Evolutionary conservation across 2,329 filamentous ascomycete genomes (phyloP).

Genomic region (Fusarium sp.): DNA sequence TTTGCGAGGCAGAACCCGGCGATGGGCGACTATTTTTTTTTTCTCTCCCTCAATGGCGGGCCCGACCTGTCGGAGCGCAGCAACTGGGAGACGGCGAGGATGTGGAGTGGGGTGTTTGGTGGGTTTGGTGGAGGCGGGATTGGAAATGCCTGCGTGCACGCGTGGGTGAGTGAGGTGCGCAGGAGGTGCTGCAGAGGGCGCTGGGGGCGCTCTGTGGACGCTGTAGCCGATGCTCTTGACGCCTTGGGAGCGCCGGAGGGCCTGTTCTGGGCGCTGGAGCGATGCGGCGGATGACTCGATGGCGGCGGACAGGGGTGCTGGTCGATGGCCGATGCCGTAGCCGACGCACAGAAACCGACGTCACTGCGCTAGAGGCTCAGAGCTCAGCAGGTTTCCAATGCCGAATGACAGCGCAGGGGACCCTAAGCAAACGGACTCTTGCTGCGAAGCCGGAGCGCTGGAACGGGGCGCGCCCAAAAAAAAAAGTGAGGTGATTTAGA

Average conservation of each 20-base stretch:
- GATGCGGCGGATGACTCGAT: constrained; percentile 20
- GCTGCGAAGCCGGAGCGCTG: constrained; percentile 30
- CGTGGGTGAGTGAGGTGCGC: constrained; percentile 25
- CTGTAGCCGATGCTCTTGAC: constrained; percentile 17
- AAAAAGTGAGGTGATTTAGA: not conserved
- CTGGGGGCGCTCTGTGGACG: not conserved
- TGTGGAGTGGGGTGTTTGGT: constrained; percentile 36
- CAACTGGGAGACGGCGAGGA: constrained; percentile 26
- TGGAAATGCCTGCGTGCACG: constrained; percentile 44
- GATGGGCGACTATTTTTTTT: constrained; percentile 40
- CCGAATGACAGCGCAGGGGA: constrained; percentile 37
- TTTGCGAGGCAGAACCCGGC: constrained; percentile 40
- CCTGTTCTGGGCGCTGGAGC: constrained; percentile 9
- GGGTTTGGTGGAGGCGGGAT: constrained; percentile 40
- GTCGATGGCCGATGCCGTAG: constrained; percentile 7
- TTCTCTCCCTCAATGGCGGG: constrained; percentile 38
- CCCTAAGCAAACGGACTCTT: constrained; percentile 20
- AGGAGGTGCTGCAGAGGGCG: constrained; percentile 10
- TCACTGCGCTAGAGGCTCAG: constrained; percentile 34
- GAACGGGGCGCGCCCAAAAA: not conserved
- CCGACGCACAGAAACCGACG: constrained; percentile 39
- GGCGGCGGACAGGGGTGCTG: constrained; percentile 28
- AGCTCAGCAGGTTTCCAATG: constrained; percentile 29
- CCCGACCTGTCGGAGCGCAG: constrained; percentile 42
- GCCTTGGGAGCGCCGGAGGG: constrained; percentile 7